Percentiles rank a stretch among this genome's conserved stretches.
Evolutionary conservation across 148 eudicot genomes (phyloP).

Genomic region (Heliamphora exappendiculata): DNA sequence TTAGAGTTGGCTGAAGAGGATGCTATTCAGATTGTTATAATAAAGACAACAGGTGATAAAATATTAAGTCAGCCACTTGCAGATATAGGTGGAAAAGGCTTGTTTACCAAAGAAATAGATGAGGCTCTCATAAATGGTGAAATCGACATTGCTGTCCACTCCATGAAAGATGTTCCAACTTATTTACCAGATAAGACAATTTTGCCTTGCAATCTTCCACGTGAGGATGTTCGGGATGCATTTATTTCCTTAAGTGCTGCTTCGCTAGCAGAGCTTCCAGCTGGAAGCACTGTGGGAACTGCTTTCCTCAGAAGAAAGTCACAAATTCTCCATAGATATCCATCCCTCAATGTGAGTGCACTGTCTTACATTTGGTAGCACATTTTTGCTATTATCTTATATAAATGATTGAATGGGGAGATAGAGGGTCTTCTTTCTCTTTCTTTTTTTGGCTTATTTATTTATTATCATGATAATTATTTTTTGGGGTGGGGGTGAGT

Average conservation of each 20-base stretch:
- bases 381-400: neutral
- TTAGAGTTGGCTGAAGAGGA: conserved; percentile 85
- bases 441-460: too few relatives aligned
- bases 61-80: conserved; percentile 84
- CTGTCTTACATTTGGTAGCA: neutral
- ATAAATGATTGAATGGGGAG: neutral
- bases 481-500: too few relatives aligned
- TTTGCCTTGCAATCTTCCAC: conserved; percentile 84
- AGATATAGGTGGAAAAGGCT: conserved; percentile 96
- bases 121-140: conserved; percentile 84
- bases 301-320: conserved; percentile 94
- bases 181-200: conserved; percentile 85
- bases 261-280: conserved; percentile 81
- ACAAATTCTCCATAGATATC: conserved; percentile 82
- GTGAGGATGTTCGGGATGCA: conserved; percentile 98
- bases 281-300: conserved; percentile 87
- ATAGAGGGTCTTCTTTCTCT: too few relatives aligned
- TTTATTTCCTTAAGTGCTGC: conserved; percentile 70
- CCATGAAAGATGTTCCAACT: conserved; percentile 99
- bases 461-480: too few relatives aligned
- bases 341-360: conserved; percentile 65
- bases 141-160: conserved; percentile 98
- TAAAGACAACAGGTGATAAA: conserved; percentile 92
- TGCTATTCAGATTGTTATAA: conserved; percentile 79
- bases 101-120: conserved; percentile 94